Evolutionary conservation across 345 rosid genomes (phyloP).

Genomic region (Punica granatum): DNA sequence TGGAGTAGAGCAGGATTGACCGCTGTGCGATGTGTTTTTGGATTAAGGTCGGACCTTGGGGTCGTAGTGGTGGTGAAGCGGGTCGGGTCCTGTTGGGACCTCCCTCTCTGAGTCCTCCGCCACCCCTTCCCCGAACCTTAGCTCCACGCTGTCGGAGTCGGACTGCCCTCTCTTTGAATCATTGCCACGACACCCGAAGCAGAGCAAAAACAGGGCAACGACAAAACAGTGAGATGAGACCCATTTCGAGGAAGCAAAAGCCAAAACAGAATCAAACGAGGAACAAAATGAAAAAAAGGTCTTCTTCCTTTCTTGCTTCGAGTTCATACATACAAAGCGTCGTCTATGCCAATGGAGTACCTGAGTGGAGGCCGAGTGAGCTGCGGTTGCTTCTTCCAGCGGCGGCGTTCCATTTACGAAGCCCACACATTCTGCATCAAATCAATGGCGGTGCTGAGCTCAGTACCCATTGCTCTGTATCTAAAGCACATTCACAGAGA

Average conservation of each 20-base stretch:
- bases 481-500: background rate
- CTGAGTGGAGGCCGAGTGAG: background rate
- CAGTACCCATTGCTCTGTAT: background rate
- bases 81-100: slow-evolving; percentile 63
- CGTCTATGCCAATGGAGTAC: slow-evolving; percentile 1
- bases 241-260: background rate
- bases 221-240: background rate
- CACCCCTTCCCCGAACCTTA: background rate
- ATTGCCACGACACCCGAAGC: background rate
- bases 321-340: background rate
- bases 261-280: background rate
- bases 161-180: background rate
- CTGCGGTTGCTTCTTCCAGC: slow-evolving; percentile 4
- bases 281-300: background rate
- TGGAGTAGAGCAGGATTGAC: background rate
- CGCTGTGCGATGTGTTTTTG: no score
- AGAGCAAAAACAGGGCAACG: background rate
- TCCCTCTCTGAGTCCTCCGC: slow-evolving; percentile 32
- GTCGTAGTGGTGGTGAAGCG: slow-evolving; percentile 46
- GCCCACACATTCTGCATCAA: slow-evolving; percentile 6
- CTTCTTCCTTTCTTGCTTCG: background rate
- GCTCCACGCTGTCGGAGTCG: background rate
- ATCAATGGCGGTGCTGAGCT: background rate
- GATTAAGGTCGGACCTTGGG: slow-evolving; percentile 14
- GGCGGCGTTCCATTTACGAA: background rate